Evolutionary conservation across 2,329 filamentous ascomycete genomes (phyloP), one percentile per base, ranked within the genome.

Genomic region (Hymenoscyphus linearis): DNA sequence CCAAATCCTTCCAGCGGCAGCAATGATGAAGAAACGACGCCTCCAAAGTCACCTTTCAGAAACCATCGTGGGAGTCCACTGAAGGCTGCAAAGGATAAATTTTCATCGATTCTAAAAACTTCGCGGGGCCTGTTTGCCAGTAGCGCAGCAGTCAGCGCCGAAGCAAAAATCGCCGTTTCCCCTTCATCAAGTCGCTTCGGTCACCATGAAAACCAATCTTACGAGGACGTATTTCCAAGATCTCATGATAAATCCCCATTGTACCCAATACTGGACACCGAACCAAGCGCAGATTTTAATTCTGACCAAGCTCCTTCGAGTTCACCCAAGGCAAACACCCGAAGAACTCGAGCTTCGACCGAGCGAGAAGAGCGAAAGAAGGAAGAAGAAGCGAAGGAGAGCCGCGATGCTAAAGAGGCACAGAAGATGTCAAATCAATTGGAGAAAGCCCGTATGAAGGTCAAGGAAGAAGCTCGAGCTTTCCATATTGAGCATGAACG

Each of bases 61-160:
- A 77, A 73, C 55, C 79, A 84, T 68, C 79, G 81, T 7, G 92
- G 96, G 67, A 93, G 89, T 62, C 91, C 91, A 4, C 76, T 97
- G 62, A 96, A 93, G 74, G 91, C 95, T 57, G 93, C 95, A 31
- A 98, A 96, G 77, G 91, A 90, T 71, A 96, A 92, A 73, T 80
- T 98, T 55, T 96, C 93, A 54, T 96, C 93, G 10, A 92, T 96
- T 62, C 80, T 97, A 68, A 93, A 92, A 75, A 90, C 88, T 60
- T 95, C 93, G 3, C 93, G 90, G 74, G 90, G 88, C 14, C 83
- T 97, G 55, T 87, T 97, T 65, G 91, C 88, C 18, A 96, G 89
- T 67, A 93, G 85, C 67, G 85, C 84, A 2, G 83, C 81, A 16
- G 76, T 84, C 40, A 87, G 84, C 67, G 84, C 84, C 0, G 85